phyloP scores from a whole-genome alignment of 805 yeast genomes.

The Spathaspora passalidarum region DNA sequence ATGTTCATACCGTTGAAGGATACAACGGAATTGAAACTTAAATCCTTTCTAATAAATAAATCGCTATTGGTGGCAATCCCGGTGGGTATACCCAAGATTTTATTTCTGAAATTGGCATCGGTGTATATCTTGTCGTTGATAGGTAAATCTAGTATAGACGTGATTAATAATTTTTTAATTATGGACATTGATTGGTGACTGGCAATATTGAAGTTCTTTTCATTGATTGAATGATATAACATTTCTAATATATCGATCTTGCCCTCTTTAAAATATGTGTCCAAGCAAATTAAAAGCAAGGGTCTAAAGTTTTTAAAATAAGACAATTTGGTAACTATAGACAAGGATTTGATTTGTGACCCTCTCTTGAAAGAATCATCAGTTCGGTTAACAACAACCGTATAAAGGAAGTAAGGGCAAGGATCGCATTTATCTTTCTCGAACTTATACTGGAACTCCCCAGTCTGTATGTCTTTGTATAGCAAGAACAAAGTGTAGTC shows the following conservation, averaged over 20 bases:
- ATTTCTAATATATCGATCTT: constrained; percentile 20
- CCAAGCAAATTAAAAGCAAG: constrained; percentile 50
- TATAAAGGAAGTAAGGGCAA: constrained; percentile 52
- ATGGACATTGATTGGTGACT: constrained; percentile 20
- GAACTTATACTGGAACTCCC: constrained; percentile 37
- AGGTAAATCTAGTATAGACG: constrained; percentile 42
- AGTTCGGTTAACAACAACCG: constrained; percentile 49
- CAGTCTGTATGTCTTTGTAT: constrained; percentile 39
- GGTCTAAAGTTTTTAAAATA: constrained; percentile 61
- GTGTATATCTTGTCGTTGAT: constrained; percentile 38
- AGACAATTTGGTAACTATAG: constrained; percentile 52
- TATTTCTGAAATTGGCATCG: constrained; percentile 37
- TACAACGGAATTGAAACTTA: constrained; percentile 38
- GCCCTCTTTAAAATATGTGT: constrained; percentile 35
- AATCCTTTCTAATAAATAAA: constrained; percentile 41
- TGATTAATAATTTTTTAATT: constrained; percentile 35
- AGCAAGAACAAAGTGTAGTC: constrained; percentile 58
- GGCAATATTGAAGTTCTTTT: constrained; percentile 23
- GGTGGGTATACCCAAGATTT: constrained; percentile 27
- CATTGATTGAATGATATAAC: constrained; percentile 31
- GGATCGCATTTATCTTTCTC: constrained; percentile 30
- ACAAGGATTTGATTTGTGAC: constrained; percentile 54
- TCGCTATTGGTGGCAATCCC: constrained; percentile 23
- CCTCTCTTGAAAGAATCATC: constrained; percentile 52
- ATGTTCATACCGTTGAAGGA: constrained; percentile 40